These are phyloP conservation scores for Cruciata laevipes DNA, from an alignment of 257 asterid genomes.

Conservation along the genomic window DNA sequence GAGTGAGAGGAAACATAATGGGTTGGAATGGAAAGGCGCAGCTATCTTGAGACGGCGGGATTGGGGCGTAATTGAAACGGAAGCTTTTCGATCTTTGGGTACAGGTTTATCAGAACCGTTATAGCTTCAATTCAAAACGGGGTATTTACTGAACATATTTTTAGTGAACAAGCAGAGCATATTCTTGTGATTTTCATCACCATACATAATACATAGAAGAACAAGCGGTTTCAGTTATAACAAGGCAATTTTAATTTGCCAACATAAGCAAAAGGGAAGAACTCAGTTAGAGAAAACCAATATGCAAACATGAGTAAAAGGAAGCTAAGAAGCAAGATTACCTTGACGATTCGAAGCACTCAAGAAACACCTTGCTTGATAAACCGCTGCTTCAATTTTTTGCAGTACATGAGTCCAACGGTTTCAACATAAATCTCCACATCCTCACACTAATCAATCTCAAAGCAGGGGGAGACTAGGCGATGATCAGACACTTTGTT, in stretches of 20 bases:
- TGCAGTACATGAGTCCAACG: constrained; percentile 89
- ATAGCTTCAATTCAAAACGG: too few relatives aligned
- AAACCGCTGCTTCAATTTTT: constrained; percentile 73
- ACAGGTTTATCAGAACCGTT: too few relatives aligned
- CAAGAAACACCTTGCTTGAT: constrained; percentile 83
- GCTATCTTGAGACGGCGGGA: too few relatives aligned
- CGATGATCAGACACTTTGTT: constrained; percentile 41
- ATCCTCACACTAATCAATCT: constrained; percentile 84
- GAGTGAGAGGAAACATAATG: too few relatives aligned
- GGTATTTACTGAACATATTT: too few relatives aligned
- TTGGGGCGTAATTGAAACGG: too few relatives aligned
- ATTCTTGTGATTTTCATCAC: not conserved
- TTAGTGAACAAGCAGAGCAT: too few relatives aligned
- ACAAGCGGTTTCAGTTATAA: not conserved
- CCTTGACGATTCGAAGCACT: constrained; percentile 83
- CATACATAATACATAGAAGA: not conserved
- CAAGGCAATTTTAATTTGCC: too few relatives aligned
- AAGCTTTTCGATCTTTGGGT: too few relatives aligned
- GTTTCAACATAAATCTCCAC: constrained; percentile 90
- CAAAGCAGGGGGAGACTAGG: constrained; percentile 68
- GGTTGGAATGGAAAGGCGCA: too few relatives aligned
- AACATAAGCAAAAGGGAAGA: too few relatives aligned
- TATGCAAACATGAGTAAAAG: not conserved
- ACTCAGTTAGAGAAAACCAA: not conserved
- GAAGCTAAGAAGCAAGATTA: constrained; percentile 16